Conservation (phyloP, 2,329 filamentous ascomycete species). For the Chrysosphaeria jannelii region DNA sequence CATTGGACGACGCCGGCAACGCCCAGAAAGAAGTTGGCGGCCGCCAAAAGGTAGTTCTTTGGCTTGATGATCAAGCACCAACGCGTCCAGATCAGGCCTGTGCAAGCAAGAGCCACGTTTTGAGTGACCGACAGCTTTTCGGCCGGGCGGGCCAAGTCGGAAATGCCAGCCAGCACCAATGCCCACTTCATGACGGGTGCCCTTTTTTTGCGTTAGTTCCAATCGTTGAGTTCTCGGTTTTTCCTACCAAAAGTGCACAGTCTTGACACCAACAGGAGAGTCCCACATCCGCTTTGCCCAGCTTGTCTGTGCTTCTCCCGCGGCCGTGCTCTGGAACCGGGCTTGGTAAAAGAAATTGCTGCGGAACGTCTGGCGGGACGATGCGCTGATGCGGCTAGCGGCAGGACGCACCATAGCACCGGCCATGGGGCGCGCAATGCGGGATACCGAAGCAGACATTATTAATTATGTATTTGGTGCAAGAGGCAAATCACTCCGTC, state of each 20-base stretch:
- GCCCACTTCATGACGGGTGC: constrained; percentile 94
- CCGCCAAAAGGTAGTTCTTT: constrained; percentile 74
- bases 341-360: constrained; percentile 7
- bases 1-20: constrained; percentile 63
- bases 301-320: constrained; percentile 13
- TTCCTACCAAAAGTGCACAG: constrained; percentile 93
- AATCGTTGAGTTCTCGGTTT: neutral
- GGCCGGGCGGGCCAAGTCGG: constrained; percentile 72
- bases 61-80: constrained; percentile 97
- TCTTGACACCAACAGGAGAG: constrained; percentile 59
- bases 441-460: too few relatives aligned
- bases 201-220: too few relatives aligned
- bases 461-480: too few relatives aligned
- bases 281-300: constrained; percentile 61
- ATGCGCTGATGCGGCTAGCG: too few relatives aligned
- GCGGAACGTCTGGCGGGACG: neutral
- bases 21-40: constrained; percentile 95
- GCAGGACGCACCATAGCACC: too few relatives aligned
- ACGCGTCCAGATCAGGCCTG: constrained; percentile 87
- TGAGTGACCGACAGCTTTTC: constrained; percentile 82
- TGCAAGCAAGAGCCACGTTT: constrained; percentile 69
- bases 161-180: constrained; percentile 70
- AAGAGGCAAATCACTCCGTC: too few relatives aligned
- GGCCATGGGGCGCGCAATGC: too few relatives aligned
- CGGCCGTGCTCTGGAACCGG: constrained; percentile 27